Evolutionary conservation across 441 rosid species (phyloP).

Genomic region (Populus trichocarpa): DNA sequence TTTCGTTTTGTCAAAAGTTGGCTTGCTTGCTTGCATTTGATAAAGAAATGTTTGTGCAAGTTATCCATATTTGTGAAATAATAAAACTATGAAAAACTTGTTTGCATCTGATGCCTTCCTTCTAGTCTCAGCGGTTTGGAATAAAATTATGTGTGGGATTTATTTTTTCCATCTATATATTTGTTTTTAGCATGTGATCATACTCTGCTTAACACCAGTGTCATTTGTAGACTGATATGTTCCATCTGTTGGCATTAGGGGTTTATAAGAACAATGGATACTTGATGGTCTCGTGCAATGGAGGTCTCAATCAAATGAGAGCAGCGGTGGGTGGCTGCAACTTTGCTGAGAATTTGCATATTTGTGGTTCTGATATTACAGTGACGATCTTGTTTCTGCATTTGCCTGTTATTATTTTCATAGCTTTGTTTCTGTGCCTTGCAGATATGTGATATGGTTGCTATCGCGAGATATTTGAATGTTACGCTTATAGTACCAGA

Average conservation of each 20-base stretch:
- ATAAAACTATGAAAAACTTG: background rate
- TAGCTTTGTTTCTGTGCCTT: no score
- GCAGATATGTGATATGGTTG: no score
- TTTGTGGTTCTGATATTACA: no score
- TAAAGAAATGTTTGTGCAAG: background rate
- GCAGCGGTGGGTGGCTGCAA: no score
- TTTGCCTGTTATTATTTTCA: no score
- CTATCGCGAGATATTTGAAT: no score
- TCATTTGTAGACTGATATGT: background rate
- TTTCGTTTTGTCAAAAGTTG: background rate
- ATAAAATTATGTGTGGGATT: no score
- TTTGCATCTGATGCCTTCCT: background rate
- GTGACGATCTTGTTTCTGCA: no score
- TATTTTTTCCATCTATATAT: background rate
- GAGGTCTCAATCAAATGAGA: no score
- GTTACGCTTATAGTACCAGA: no score
- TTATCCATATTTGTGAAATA: constrained; percentile 1
- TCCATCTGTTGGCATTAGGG: constrained; percentile 42
- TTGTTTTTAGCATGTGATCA: background rate
- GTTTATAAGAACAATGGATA: constrained; percentile 93
- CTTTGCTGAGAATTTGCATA: no score
- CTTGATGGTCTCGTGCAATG: constrained; percentile 76
- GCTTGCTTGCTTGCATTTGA: background rate
- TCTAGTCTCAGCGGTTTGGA: background rate
- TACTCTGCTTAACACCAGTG: background rate